Percentiles rank a stretch among this genome's conserved stretches.
Conservation (phyloP, 2,329 filamentous ascomycete genomes). For the Tolypocladium cylindrosporum region DNA sequence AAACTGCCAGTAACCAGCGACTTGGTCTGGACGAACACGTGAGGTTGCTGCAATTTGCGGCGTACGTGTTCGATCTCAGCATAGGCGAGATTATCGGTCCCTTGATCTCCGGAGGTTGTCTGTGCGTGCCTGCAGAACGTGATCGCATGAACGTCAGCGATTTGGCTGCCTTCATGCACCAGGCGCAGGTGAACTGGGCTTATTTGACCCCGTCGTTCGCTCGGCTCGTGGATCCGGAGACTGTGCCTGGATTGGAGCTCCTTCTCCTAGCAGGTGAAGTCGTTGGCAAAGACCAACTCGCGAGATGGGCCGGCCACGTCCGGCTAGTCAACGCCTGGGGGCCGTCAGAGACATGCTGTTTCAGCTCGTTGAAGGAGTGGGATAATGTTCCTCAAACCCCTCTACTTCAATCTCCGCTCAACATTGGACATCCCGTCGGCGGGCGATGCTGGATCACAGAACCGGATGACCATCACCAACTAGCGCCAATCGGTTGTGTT, state of each 20-base stretch:
- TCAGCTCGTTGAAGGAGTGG: not conserved
- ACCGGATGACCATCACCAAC: not conserved
- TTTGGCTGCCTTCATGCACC: conserved; percentile 2
- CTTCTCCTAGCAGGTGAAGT: conserved; percentile 4
- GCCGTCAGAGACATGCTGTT: conserved; percentile 2
- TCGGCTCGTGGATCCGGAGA: not conserved
- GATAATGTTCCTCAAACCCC: not conserved
- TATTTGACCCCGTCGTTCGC: conserved; percentile 3
- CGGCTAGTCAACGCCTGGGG: conserved; percentile 6
- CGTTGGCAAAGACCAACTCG: conserved; percentile 1
- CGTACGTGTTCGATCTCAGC: conserved; percentile 5
- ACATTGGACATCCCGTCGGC: conserved; percentile 1
- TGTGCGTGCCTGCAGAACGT: conserved; percentile 5
- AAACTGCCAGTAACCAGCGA: not conserved
- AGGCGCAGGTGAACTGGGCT: not conserved
- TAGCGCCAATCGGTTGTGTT: conserved; percentile 2
- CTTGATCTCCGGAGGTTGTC: conserved; percentile 1
- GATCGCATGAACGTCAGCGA: not conserved
- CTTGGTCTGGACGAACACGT: not conserved
- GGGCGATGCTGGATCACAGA: conserved; percentile 1
- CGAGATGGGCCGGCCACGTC: conserved; percentile 2
- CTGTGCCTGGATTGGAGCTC: conserved; percentile 1
- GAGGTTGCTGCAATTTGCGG: conserved; percentile 4
- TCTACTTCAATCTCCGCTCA: not conserved
- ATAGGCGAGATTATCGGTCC: conserved; percentile 2